A percentile compares a stretch with the other conserved stretches of the same genome.
phyloP scores from a whole-genome alignment of 306 rosid genomes.

The apple (Malus domestica) region ASM211411v1 NC_041789.1:28650001-28650500 shows the following conservation, averaged over 20 bases:
- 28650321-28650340: constrained; percentile 9
- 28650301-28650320: not conserved
- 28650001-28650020: not conserved
- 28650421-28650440: constrained; percentile 5
- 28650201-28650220: constrained; percentile 17
- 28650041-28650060: constrained; percentile 10
- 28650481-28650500: not conserved
- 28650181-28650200: constrained; percentile 13
- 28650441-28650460: not conserved
- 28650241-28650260: not conserved
- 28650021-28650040: constrained; percentile 9
- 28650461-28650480: not conserved
- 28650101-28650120: not conserved
- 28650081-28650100: not conserved
- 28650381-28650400: not conserved
- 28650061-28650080: not conserved
- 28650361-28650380: constrained; percentile 5
- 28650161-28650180: not conserved
- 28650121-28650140: constrained; percentile 1
- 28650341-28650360: not conserved
- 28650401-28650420: not conserved
- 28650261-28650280: constrained; percentile 6
- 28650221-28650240: constrained; percentile 15
- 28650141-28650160: not conserved
- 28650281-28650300: constrained; percentile 17